A percentile compares a stretch with the other conserved stretches of the same genome.
Evolutionary conservation across 1,284 basidiomycete species (phyloP).

Genomic region (Peniophora sp.): DNA sequence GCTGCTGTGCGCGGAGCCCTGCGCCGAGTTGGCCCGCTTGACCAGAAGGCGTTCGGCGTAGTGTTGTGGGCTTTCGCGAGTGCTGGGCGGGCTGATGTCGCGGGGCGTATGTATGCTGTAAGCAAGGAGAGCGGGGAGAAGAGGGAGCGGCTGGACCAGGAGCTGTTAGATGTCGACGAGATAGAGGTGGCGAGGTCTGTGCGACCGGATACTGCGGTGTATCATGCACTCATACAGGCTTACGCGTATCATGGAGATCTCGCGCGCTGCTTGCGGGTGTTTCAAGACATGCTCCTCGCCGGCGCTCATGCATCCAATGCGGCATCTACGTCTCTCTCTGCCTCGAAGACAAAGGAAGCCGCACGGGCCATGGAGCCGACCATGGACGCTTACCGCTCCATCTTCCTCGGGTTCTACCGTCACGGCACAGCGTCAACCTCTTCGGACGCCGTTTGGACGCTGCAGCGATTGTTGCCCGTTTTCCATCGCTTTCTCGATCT

Average conservation of each 20-base stretch:
- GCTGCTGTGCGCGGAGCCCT: constrained; percentile 47
- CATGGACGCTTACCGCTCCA: constrained; percentile 51
- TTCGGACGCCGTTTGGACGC: constrained; percentile 35
- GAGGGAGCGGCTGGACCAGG: constrained; percentile 21
- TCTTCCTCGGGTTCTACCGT: constrained; percentile 73
- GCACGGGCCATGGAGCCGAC: too few relatives aligned
- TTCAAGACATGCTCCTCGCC: constrained; percentile 64
- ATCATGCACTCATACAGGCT: constrained; percentile 59
- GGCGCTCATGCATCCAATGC: constrained; percentile 19
- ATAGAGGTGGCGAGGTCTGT: constrained; percentile 32
- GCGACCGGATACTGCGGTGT: constrained; percentile 58
- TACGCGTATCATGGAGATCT: constrained; percentile 69
- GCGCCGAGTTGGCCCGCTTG: constrained; percentile 45
- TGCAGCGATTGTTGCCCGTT: constrained; percentile 43
- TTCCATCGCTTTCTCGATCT: constrained; percentile 52
- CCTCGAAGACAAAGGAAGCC: too few relatives aligned
- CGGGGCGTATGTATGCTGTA: constrained; percentile 52
- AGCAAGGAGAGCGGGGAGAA: constrained; percentile 43
- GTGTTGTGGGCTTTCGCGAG: constrained; percentile 60
- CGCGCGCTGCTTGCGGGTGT: constrained; percentile 44
- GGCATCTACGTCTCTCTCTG: constrained; percentile 5
- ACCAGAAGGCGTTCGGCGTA: constrained; percentile 57
- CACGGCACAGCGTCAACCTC: constrained; percentile 31
- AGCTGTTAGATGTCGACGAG: constrained; percentile 26
- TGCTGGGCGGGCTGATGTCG: constrained; percentile 45